Evolutionary conservation across 2,329 filamentous ascomycete species (phyloP).

Genomic region (Aureobasidium vineae): DNA sequence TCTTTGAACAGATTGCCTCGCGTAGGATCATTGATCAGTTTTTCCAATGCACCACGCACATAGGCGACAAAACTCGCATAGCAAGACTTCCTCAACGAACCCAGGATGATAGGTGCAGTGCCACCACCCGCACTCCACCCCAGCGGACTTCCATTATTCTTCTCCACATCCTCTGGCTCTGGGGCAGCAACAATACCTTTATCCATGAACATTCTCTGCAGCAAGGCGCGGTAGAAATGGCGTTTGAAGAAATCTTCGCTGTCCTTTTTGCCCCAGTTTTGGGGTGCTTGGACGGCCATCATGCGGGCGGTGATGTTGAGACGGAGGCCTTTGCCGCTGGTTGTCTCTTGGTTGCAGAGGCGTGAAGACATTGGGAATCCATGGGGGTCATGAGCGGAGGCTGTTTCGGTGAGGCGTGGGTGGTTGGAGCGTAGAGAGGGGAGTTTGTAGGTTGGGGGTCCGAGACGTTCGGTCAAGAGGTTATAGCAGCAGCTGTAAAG

Average conservation of each 20-base stretch:
- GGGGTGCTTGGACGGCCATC: slow-evolving; percentile 96
- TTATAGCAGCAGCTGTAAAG: slow-evolving; percentile 79
- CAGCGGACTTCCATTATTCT: slow-evolving; percentile 36
- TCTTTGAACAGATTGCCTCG: slow-evolving; percentile 60
- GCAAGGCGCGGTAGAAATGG: slow-evolving; percentile 86
- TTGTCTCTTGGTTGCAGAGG: slow-evolving; percentile 52
- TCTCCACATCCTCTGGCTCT: slow-evolving; percentile 54
- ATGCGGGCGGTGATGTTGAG: slow-evolving; percentile 95
- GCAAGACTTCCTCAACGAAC: slow-evolving; percentile 74
- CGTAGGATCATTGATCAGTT: slow-evolving; percentile 63
- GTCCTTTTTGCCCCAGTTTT: slow-evolving; percentile 82
- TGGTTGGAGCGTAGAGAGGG: slow-evolving; percentile 73
- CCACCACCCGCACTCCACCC: slow-evolving; percentile 46
- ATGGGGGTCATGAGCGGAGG: slow-evolving; percentile 74
- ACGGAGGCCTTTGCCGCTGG: slow-evolving; percentile 60
- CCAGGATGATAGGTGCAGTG: slow-evolving; percentile 81
- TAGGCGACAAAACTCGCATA: slow-evolving; percentile 75
- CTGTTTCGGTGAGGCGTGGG: slow-evolving; percentile 64
- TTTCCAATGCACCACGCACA: slow-evolving; percentile 74
- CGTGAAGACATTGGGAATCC: slow-evolving; percentile 89
- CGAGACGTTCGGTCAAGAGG: slow-evolving; percentile 83
- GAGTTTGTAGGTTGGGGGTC: slow-evolving; percentile 81
- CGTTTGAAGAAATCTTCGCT: slow-evolving; percentile 86
- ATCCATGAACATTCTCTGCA: slow-evolving; percentile 92
- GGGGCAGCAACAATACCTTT: slow-evolving; percentile 68